These are phyloP conservation scores for Scalesia atractyloides DNA, from an alignment of 129 eudicot species.

Conservation along the genomic window DNA sequence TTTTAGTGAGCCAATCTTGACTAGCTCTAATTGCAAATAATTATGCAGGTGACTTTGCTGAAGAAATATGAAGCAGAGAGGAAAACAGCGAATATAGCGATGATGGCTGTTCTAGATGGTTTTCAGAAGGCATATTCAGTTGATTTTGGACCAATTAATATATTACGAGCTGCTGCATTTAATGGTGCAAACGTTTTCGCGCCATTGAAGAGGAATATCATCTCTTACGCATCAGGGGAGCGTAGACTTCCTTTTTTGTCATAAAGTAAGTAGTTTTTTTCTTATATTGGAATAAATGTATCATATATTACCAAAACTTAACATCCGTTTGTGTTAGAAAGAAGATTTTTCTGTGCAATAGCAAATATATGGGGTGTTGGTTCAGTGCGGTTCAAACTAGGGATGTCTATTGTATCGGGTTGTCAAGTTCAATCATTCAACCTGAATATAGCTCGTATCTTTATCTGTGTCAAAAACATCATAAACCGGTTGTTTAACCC, in stretches of 20 bases:
- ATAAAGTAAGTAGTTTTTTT: slow-evolving; percentile 31
- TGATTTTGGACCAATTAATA: slow-evolving; percentile 82
- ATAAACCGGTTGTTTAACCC: too few relatives aligned
- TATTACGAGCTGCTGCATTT: slow-evolving; percentile 80
- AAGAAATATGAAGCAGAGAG: slow-evolving; percentile 79
- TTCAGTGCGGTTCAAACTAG: background rate
- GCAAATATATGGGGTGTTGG: background rate
- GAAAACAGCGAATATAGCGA: slow-evolving; percentile 68
- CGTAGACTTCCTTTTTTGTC: slow-evolving; percentile 61
- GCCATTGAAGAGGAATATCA: slow-evolving; percentile 75
- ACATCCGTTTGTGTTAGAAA: background rate
- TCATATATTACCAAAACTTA: background rate
- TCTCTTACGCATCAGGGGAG: slow-evolving; percentile 94
- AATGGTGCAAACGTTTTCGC: slow-evolving; percentile 70
- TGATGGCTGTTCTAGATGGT: slow-evolving; percentile 97
- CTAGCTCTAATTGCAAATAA: background rate
- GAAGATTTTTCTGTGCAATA: background rate
- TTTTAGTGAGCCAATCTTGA: background rate
- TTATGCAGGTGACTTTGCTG: slow-evolving; percentile 60
- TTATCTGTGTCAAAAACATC: too few relatives aligned
- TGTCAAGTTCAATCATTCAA: too few relatives aligned
- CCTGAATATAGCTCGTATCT: too few relatives aligned
- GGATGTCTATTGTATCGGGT: background rate
- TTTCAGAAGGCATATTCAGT: slow-evolving; percentile 88
- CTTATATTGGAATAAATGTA: slow-evolving; percentile 21